These are phyloP conservation scores for Castanea crenata DNA, from an alignment of 306 rosid genomes.

Conservation along the genomic window DNA sequence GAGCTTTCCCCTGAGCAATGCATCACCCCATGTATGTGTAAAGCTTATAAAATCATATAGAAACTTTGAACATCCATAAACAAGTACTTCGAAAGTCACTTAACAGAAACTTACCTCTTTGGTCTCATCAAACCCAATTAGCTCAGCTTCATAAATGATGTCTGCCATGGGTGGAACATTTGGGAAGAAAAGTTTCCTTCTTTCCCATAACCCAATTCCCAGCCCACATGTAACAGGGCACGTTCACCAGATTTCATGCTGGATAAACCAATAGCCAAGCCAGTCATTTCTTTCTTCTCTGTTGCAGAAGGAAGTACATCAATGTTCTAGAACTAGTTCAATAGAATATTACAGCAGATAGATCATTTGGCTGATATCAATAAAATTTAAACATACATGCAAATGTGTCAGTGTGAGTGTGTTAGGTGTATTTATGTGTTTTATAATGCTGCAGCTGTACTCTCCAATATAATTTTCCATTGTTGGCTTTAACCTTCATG, in stretches of 20 bases:
- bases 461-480: neutral
- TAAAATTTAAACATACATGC: neutral
- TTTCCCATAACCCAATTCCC: conserved; percentile 91
- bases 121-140: conserved; percentile 87
- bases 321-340: conserved; percentile 4
- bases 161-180: conserved; percentile 97
- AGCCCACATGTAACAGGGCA: conserved; percentile 77
- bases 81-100: neutral
- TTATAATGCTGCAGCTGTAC: neutral
- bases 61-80: neutral
- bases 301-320: conserved; percentile 33
- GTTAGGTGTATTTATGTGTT: neutral
- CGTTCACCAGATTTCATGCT: conserved; percentile 91
- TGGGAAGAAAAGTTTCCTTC: conserved; percentile 90
- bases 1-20: conserved; percentile 73
- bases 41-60: neutral
- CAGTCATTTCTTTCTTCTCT: conserved; percentile 92
- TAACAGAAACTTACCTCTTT: conserved; percentile 59
- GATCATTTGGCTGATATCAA: neutral
- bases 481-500: neutral
- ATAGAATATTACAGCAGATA: neutral
- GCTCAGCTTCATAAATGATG: conserved; percentile 87
- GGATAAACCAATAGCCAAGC: conserved; percentile 82
- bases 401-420: neutral
- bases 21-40: neutral